These are phyloP conservation scores for Chenopodium berlandieri DNA, from an alignment of 148 eudicot species.

Conservation along the genomic window DNA sequence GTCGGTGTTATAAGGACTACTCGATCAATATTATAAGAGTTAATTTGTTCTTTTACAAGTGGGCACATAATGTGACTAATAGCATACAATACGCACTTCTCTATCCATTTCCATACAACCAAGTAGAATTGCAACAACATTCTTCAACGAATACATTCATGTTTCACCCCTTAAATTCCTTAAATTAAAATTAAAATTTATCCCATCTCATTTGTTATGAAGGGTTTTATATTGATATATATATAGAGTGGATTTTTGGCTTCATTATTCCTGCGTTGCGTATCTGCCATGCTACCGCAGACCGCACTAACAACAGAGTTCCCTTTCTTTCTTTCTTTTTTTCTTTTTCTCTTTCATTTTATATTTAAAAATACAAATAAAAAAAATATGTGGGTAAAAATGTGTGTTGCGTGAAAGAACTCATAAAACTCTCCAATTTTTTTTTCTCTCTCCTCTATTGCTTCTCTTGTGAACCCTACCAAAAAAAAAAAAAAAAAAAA, in stretches of 20 bases:
- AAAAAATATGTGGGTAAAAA: slow-evolving; percentile 25
- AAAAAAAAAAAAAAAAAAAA: background rate
- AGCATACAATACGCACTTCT: no score
- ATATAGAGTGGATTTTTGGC: background rate
- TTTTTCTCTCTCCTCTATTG: background rate
- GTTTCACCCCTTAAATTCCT: background rate
- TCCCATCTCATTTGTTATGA: background rate
- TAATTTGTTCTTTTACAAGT: no score
- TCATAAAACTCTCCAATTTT: background rate
- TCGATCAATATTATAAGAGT: no score
- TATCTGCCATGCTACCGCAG: slow-evolving; percentile 32
- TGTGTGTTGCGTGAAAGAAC: slow-evolving; percentile 27
- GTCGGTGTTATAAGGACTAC: no score
- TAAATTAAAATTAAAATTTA: background rate
- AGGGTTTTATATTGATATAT: background rate
- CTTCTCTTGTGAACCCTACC: slow-evolving; percentile 23
- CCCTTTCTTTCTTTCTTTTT: no score
- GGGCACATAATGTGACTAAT: no score
- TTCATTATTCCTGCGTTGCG: slow-evolving; percentile 22
- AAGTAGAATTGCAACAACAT: no score
- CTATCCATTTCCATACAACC: no score
- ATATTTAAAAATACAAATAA: background rate
- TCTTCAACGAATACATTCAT: background rate
- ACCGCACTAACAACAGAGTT: slow-evolving; percentile 32
- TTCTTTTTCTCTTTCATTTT: no score